These are phyloP conservation scores for Tolypocladium tundrense DNA, from an alignment of 2,329 filamentous ascomycete genomes.

Conservation along the genomic window DNA sequence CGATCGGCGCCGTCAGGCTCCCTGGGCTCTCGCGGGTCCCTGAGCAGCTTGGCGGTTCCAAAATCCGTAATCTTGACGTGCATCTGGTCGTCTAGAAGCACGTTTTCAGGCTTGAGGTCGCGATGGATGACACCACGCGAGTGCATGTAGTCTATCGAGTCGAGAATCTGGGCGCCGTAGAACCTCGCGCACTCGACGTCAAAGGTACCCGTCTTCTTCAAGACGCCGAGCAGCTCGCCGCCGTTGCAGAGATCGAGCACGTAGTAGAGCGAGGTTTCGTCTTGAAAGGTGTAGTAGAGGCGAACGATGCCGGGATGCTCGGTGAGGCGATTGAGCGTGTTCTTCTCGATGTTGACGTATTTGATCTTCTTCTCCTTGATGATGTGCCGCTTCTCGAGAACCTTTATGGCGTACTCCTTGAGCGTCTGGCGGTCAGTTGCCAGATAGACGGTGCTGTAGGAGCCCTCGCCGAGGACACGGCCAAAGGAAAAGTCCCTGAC, in stretches of 20 bases:
- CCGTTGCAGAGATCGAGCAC: constrained; percentile 89
- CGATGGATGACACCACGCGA: constrained; percentile 90
- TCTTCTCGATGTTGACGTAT: constrained; percentile 99
- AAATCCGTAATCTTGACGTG: constrained; percentile 99
- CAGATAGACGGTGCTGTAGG: constrained; percentile 90
- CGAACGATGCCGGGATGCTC: constrained; percentile 95
- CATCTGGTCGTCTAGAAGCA: constrained; percentile 89
- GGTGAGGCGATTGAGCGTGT: constrained; percentile 89
- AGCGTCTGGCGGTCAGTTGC: constrained; percentile 88
- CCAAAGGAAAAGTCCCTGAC: constrained; percentile 96
- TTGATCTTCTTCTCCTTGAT: constrained; percentile 99
- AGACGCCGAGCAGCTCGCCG: constrained; percentile 80
- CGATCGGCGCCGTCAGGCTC: constrained; percentile 28
- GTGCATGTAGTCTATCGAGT: constrained; percentile 98
- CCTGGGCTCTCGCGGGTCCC: constrained; percentile 28
- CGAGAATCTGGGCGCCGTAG: constrained; percentile 91
- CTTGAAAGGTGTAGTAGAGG: constrained; percentile 97
- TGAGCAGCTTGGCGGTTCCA: constrained; percentile 87
- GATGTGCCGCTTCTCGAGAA: constrained; percentile 95
- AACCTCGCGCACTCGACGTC: constrained; percentile 91
- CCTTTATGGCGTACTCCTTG: constrained; percentile 96
- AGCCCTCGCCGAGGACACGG: constrained; percentile 83
- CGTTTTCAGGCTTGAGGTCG: constrained; percentile 94
- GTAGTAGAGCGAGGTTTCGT: constrained; percentile 92
- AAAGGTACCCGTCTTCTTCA: constrained; percentile 92